Evolutionary conservation across 495 filamentous ascomycete species (phyloP).

Genomic region (Aspergillus kassunensis): DNA sequence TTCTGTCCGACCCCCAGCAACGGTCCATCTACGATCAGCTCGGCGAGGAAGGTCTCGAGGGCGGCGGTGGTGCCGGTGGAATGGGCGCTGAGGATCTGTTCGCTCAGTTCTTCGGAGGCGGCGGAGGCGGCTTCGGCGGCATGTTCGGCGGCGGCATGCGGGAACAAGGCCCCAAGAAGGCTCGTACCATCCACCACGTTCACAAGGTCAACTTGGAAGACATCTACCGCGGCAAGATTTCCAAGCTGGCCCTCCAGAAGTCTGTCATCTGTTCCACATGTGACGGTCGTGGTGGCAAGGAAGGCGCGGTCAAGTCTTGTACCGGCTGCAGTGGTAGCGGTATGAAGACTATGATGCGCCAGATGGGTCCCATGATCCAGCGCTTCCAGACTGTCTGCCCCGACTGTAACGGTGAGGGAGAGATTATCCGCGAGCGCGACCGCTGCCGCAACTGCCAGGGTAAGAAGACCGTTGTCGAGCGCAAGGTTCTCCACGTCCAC

Average conservation of each 20-base stretch:
- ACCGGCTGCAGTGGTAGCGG: conserved; percentile 84
- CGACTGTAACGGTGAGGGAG: conserved; percentile 95
- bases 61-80: conserved; percentile 73
- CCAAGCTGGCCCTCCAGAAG: conserved; percentile 94
- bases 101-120: conserved; percentile 94
- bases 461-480: conserved; percentile 96
- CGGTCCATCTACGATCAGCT: conserved; percentile 91
- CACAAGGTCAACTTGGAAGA: conserved; percentile 98
- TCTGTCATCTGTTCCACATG: conserved; percentile 95
- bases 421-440: conserved; percentile 93
- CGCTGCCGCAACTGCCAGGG: conserved; percentile 90
- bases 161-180: conserved; percentile 84
- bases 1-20: conserved; percentile 88
- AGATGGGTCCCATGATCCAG: conserved; percentile 99
- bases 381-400: conserved; percentile 99
- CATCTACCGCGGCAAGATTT: conserved; percentile 96
- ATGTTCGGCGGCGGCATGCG: conserved; percentile 84
- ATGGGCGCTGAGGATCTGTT: conserved; percentile 98
- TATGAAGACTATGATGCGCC: conserved; percentile 99
- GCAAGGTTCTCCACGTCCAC: conserved; percentile 97
- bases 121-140: conserved; percentile 75
- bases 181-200: conserved; percentile 91
- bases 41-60: conserved; percentile 92
- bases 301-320: conserved; percentile 92
- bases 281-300: conserved; percentile 94